These are phyloP conservation scores for Macaranga tanarius DNA, from an alignment of 441 rosid species.

Conservation along the genomic window DNA sequence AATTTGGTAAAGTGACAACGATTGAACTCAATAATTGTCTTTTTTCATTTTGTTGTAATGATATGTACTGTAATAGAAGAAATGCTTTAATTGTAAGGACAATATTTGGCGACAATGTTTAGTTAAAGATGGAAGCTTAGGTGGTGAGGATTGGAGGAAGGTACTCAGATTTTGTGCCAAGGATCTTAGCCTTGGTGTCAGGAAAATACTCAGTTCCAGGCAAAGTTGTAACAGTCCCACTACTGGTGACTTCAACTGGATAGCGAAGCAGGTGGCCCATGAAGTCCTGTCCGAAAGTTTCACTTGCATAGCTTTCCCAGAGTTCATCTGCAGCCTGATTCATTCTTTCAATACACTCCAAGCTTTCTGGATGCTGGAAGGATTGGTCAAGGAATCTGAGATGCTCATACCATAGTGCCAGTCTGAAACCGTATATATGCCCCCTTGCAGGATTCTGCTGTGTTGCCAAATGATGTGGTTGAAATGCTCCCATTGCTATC, in stretches of 20 bases:
- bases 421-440: conserved; percentile 78
- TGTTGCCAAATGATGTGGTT: conserved; percentile 74
- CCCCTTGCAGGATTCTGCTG: conserved; percentile 59
- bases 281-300: conserved; percentile 59
- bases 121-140: conserved; percentile 25
- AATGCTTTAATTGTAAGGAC: neutral
- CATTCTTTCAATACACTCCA: conserved; percentile 49
- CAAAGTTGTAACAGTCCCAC: conserved; percentile 53
- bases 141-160: conserved; percentile 92
- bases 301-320: conserved; percentile 75
- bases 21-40: neutral
- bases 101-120: neutral
- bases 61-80: neutral
- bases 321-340: conserved; percentile 62
- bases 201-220: conserved; percentile 70
- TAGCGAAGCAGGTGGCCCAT: conserved; percentile 80
- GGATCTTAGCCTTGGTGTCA: conserved; percentile 80
- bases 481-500: conserved; percentile 95
- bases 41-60: neutral
- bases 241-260: conserved; percentile 58
- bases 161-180: conserved; percentile 75
- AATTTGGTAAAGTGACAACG: conserved; percentile 1
- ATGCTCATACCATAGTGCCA: conserved; percentile 94
- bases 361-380: conserved; percentile 61
- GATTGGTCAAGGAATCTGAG: conserved; percentile 59